Percentiles rank a stretch among this genome's conserved stretches.
Conservation (phyloP, 75 land plant species). For the Gnetum montanum region DNA sequence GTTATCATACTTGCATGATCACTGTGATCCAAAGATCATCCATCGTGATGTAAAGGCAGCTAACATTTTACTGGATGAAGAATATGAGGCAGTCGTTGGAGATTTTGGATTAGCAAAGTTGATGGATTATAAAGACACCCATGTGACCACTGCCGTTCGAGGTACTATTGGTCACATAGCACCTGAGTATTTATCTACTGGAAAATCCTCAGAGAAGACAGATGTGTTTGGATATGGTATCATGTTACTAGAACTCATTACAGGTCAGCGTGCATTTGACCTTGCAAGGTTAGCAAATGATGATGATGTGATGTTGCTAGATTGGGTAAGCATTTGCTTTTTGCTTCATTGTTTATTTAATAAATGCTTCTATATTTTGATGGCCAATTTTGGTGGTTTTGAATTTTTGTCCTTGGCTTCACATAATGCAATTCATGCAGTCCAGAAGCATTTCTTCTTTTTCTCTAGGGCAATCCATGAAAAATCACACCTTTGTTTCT, state of each 20-base stretch:
- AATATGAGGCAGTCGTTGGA: conserved; percentile 73
- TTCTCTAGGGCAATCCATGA: too few species aligned
- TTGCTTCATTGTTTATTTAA: not conserved
- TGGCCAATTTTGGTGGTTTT: too few species aligned
- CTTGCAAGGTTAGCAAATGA: conserved; percentile 90
- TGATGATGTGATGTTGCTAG: conserved; percentile 82
- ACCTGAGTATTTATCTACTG: conserved; percentile 65
- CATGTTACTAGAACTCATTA: conserved; percentile 80
- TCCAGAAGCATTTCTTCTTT: too few species aligned
- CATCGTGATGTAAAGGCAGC: conserved; percentile 89
- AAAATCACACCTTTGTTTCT: too few species aligned
- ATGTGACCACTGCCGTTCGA: conserved; percentile 74
- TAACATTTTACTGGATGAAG: conserved; percentile 66
- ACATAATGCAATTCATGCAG: too few species aligned
- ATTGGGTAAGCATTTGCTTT: conserved; percentile 26
- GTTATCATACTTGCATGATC: conserved; percentile 78
- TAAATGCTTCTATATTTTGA: too few species aligned
- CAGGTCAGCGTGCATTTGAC: conserved; percentile 89
- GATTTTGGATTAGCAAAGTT: conserved; percentile 89
- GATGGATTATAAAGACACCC: conserved; percentile 81
- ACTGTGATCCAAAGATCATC: conserved; percentile 75
- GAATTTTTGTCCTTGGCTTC: too few species aligned
- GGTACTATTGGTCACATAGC: conserved; percentile 76
- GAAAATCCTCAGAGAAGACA: conserved; percentile 67
- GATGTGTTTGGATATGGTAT: conserved; percentile 76